Percentiles rank a stretch among this genome's conserved stretches.
phyloP scores from a whole-genome alignment of 306 rosid genomes.

The Parietaria judaica region DNA sequence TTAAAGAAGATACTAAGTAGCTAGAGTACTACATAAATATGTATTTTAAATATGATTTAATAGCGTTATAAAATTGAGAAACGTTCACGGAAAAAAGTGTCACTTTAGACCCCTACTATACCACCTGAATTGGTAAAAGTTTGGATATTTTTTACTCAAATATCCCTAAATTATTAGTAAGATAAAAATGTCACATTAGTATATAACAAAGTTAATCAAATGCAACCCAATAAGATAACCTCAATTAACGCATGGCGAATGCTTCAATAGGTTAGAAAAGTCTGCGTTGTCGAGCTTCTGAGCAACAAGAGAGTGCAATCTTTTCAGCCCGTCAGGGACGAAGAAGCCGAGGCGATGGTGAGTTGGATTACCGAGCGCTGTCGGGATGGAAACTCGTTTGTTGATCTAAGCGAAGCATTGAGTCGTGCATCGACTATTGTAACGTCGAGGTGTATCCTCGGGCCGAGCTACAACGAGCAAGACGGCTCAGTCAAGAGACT shows the following conservation, averaged over 20 bases:
- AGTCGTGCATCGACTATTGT: slow-evolving; percentile 5
- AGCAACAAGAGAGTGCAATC: slow-evolving; percentile 19
- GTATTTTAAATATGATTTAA: too few relatives aligned
- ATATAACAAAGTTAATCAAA: too few relatives aligned
- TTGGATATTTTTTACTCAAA: too few relatives aligned
- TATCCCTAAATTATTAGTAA: too few relatives aligned
- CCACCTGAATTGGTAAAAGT: too few relatives aligned
- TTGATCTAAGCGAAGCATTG: slow-evolving; percentile 19
- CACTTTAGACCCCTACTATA: too few relatives aligned
- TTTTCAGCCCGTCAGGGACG: neutral
- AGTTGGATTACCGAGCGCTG: neutral
- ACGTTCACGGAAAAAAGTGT: too few relatives aligned
- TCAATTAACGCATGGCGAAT: neutral
- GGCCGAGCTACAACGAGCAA: slow-evolving; percentile 12
- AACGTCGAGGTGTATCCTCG: slow-evolving; percentile 18
- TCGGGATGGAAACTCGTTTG: neutral
- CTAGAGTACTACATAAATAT: too few relatives aligned
- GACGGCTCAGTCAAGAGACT: neutral
- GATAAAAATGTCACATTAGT: too few relatives aligned
- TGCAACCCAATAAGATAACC: too few relatives aligned
- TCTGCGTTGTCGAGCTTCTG: slow-evolving; percentile 22
- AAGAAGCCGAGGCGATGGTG: slow-evolving; percentile 17
- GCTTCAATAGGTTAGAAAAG: neutral
- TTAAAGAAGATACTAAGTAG: too few relatives aligned
- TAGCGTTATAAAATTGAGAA: too few relatives aligned